These are phyloP conservation scores for Vigna nakashimae DNA, from an alignment of 306 rosid genomes.

Conservation along the genomic window DNA sequence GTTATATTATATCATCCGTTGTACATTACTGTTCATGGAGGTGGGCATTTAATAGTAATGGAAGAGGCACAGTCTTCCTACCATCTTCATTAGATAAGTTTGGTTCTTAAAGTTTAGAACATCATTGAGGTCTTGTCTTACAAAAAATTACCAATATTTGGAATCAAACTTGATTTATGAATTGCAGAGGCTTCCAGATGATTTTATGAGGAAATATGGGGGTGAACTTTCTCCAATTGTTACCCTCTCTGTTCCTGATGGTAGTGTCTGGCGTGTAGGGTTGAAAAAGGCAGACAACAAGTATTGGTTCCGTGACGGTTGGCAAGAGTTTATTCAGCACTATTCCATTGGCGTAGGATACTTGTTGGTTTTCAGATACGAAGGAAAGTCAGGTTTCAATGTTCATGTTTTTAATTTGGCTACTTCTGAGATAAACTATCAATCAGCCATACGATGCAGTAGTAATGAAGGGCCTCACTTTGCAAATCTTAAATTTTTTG, in stretches of 20 bases:
- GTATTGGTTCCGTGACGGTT: conserved; percentile 78
- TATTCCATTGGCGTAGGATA: conserved; percentile 75
- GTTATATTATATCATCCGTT: background rate
- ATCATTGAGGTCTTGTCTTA: background rate
- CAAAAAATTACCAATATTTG: conserved; percentile 22
- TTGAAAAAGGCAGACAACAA: conserved; percentile 71
- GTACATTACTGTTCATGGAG: background rate
- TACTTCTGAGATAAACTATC: conserved; percentile 81
- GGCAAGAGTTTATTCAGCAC: conserved; percentile 80
- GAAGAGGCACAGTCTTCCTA: background rate
- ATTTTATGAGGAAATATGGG: conserved; percentile 69
- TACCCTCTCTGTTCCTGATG: conserved; percentile 77
- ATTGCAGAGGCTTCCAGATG: conserved; percentile 87
- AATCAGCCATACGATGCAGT: conserved; percentile 50
- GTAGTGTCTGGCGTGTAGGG: conserved; percentile 79
- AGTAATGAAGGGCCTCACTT: conserved; percentile 57
- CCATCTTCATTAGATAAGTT: conserved; percentile 4
- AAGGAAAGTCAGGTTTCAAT: conserved; percentile 77
- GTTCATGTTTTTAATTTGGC: conserved; percentile 72
- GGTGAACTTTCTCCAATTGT: conserved; percentile 71
- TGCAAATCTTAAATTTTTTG: conserved; percentile 61
- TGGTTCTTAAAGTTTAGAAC: conserved; percentile 16
- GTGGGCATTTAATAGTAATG: conserved; percentile 22
- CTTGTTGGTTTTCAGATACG: conserved; percentile 79
- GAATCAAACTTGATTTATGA: conserved; percentile 46